A percentile compares a stretch with the other conserved stretches of the same genome.
phyloP scores from a whole-genome alignment of 306 rosid species.

The Cucumis melo region DNA sequence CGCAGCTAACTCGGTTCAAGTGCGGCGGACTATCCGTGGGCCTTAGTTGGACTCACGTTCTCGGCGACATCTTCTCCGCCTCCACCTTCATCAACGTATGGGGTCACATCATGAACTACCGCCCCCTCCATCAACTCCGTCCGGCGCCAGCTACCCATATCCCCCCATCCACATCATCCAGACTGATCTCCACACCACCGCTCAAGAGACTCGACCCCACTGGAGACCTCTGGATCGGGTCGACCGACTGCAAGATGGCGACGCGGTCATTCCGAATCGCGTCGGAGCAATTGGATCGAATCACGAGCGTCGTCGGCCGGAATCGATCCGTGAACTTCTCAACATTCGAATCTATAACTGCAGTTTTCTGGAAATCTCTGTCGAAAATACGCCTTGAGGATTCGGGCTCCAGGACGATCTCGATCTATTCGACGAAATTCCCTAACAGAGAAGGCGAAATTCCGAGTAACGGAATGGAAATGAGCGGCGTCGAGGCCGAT shows the following conservation, averaged over 20 bases:
- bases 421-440: constrained; percentile 26
- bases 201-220: constrained; percentile 16
- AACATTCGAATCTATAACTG: constrained; percentile 43
- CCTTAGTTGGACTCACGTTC: constrained; percentile 73
- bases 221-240: constrained; percentile 29
- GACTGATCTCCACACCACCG: constrained; percentile 15
- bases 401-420: constrained; percentile 19
- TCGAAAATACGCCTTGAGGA: constrained; percentile 17
- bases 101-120: constrained; percentile 34
- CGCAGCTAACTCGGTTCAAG: constrained; percentile 56
- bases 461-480: constrained; percentile 29
- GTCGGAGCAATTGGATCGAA: constrained; percentile 22
- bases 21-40: constrained; percentile 73
- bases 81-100: constrained; percentile 36
- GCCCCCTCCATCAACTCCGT: constrained; percentile 9
- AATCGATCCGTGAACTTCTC: constrained; percentile 2
- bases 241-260: constrained; percentile 19
- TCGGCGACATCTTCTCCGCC: constrained; percentile 69
- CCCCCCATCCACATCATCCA: background rate
- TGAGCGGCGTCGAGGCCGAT: constrained; percentile 38
- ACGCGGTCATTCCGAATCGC: constrained; percentile 35
- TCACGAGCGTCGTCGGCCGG: constrained; percentile 1
- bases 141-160: constrained; percentile 3
- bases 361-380: constrained; percentile 49
- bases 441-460: constrained; percentile 11